Conservation (phyloP, 192 early-diverging fungal species). For the Phlyctochytrium planicorne region DNA sequence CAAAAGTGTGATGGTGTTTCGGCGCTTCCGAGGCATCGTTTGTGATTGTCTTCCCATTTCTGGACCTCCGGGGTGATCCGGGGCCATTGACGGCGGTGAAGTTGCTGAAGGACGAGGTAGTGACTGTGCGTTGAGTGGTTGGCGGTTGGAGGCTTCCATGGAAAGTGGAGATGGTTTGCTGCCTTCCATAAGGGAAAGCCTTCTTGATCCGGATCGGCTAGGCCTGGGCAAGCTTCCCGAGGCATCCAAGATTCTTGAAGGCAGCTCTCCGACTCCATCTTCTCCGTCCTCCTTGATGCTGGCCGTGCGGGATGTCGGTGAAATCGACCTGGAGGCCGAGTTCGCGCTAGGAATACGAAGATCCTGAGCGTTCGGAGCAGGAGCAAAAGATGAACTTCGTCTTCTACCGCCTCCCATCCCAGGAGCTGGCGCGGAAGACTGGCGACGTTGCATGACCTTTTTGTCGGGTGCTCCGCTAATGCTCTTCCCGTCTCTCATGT, state of each 20-base stretch:
- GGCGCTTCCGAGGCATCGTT: conserved; percentile 1
- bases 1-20: conserved; percentile 1
- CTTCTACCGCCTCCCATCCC: neutral
- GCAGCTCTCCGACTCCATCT: conserved; percentile 14
- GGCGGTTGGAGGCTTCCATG: neutral
- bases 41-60: neutral
- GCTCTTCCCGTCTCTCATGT: conserved; percentile 38
- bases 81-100: conserved; percentile 2
- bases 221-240: neutral
- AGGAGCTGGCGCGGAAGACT: neutral
- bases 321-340: neutral
- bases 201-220: neutral
- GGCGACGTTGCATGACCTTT: neutral
- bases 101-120: neutral
- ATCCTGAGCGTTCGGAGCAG: neutral
- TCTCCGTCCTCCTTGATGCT: conserved; percentile 14
- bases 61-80: neutral
- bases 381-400: conserved; percentile 1
- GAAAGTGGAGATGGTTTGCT: neutral
- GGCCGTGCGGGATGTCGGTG: neutral
- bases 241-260: neutral
- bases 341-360: neutral
- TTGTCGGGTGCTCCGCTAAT: conserved; percentile 27
- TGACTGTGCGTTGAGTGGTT: neutral
- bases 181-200: neutral